Evolutionary conservation across 1,139 yeast species (phyloP), one percentile per base, ranked within the genome.

Genomic region (Diutina ranongensis): DNA sequence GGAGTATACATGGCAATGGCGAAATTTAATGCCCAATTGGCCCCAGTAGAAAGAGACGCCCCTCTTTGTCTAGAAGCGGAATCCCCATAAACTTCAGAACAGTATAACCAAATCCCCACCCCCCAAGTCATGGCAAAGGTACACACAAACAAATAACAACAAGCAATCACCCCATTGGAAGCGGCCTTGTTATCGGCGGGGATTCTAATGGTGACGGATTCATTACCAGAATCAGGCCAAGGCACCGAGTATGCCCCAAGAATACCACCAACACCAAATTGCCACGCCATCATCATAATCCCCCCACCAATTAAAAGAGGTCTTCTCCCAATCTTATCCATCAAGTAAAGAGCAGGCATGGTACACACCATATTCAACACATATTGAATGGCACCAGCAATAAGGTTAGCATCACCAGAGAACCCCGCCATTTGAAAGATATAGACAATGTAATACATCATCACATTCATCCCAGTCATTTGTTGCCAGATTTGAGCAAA

Each of bases 291-390:
- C 45, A 63, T 58, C 35, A 65, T 50, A 5, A 85, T 78, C 9
- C 85, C 67, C 56, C 89, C 89, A 20, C 55, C 52, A 42, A 74
- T 55, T 50, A 73, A 58, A 35, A 70, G 58, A 2, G 69, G 77
- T 71, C 94, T 78, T 57, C 82, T 73, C 48, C 83, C 83, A 38
- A 82, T 61, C 45, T 72, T 68, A 56, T 84, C 92, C 57, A 81
- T 69, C 49, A 68, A 65, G 50, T 65, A 61, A 47, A 77, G 63
- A 4, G 67, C 73, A 8, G 80, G 76, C 27, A 72, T 51, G 13
- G 83, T 77, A 49, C 71, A 64, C 40, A 63, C 55, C 22, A 65
- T 65, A 55, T 73, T 74, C 42, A 75, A 58, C 35, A 73, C 66
- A 51, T 76, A 76, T 50, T 76, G 81, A 51, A 65, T 65, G 33